phyloP scores from a whole-genome alignment of 257 asterid species.

The Leptodermis oblonga region DNA sequence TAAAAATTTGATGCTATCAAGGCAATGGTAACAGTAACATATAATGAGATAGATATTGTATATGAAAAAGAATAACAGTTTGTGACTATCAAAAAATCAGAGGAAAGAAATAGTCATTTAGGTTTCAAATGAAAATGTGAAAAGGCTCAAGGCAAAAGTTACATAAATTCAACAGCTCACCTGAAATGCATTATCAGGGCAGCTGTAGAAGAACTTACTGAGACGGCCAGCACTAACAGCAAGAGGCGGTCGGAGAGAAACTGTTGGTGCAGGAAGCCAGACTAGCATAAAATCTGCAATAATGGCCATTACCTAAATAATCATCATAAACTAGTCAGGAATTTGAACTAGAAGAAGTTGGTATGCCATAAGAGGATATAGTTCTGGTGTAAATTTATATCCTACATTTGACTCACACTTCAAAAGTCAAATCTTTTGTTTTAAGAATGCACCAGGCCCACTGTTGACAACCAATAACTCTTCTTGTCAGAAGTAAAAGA shows the following conservation, averaged over 20 bases:
- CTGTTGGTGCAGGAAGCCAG: slow-evolving; percentile 98
- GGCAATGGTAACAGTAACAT: neutral
- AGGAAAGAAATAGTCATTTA: neutral
- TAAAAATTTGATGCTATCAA: neutral
- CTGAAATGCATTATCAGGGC: slow-evolving; percentile 99
- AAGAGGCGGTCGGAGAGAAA: slow-evolving; percentile 69
- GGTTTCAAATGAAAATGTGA: neutral
- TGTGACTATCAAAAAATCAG: neutral
- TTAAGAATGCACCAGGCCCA: neutral
- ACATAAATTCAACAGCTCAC: slow-evolving; percentile 25
- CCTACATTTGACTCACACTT: neutral
- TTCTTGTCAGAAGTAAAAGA: slow-evolving; percentile 2
- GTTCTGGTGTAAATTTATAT: neutral
- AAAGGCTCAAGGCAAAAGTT: neutral
- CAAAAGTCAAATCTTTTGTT: neutral
- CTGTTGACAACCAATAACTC: neutral
- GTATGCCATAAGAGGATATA: neutral
- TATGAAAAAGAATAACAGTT: slow-evolving; percentile 5
- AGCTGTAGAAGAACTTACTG: slow-evolving; percentile 69
- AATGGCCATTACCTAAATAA: slow-evolving; percentile 81
- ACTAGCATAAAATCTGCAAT: slow-evolving; percentile 98
- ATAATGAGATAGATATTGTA: neutral
- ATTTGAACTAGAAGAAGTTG: neutral
- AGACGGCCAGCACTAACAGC: slow-evolving; percentile 59
- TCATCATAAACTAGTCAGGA: slow-evolving; percentile 3